Evolutionary conservation across 169 alveolate species (phyloP).

Genomic region (Cryptosporidium baileyi): DNA sequence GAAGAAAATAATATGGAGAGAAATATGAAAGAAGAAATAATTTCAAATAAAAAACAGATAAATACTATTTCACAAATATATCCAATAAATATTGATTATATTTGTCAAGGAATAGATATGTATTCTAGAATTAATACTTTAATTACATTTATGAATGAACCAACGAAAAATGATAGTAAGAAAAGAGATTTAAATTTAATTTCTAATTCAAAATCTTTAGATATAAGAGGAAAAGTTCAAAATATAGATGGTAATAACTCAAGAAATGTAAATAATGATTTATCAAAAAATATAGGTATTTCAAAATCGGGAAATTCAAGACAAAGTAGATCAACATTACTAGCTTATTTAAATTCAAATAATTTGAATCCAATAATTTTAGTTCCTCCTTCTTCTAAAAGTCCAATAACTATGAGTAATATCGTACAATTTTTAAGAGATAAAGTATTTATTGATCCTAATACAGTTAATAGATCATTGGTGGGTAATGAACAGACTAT

Average conservation of each 20-base stretch:
- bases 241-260: neutral
- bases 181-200: neutral
- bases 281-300: neutral
- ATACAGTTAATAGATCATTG: neutral
- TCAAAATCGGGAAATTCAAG: neutral
- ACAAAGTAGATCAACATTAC: conserved; percentile 25
- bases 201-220: neutral
- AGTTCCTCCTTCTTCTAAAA: conserved; percentile 58
- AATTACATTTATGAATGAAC: conserved; percentile 55
- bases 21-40: neutral
- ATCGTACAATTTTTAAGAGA: conserved; percentile 32
- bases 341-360: conserved; percentile 59
- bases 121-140: conserved; percentile 17
- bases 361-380: conserved; percentile 51
- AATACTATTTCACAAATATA: conserved; percentile 53
- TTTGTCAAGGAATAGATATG: conserved; percentile 66
- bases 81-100: conserved; percentile 45
- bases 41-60: neutral
- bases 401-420: conserved; percentile 59
- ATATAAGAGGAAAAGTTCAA: neutral
- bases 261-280: neutral
- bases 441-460: conserved; percentile 45
- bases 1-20: neutral
- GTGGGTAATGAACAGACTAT: conserved; percentile 33
- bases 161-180: conserved; percentile 13